Evolutionary conservation across 208 protist genomes (phyloP).

Genomic region (Leishmania amazonensis): DNA sequence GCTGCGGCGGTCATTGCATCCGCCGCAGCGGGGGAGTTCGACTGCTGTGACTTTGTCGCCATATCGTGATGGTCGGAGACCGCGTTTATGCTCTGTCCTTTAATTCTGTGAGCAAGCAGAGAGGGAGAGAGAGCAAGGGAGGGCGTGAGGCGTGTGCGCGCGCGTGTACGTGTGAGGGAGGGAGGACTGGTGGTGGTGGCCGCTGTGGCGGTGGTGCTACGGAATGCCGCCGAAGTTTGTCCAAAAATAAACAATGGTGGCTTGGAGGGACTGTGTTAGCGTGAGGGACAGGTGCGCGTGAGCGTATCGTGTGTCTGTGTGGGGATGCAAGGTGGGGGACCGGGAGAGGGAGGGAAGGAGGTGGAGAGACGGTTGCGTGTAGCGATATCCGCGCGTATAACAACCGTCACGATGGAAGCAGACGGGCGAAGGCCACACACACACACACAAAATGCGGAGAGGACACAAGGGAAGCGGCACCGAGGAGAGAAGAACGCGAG

Average conservation of each 20-base stretch:
- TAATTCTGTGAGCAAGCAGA: neutral
- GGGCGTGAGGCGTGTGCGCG: neutral
- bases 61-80: neutral
- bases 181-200: neutral
- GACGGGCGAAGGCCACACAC: neutral
- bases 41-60: neutral
- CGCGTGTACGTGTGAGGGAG: neutral
- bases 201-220: neutral
- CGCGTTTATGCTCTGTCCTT: neutral
- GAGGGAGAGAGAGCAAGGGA: neutral
- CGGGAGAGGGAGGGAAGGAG: neutral
- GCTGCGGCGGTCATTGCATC: neutral
- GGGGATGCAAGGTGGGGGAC: neutral
- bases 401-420: neutral
- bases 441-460: neutral
- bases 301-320: neutral
- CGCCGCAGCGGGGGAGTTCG: neutral
- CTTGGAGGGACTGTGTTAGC: neutral
- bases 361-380: neutral
- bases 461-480: too few relatives aligned
- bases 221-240: neutral
- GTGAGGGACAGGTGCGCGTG: neutral
- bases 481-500: neutral
- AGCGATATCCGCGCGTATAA: neutral
- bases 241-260: neutral